Conservation (phyloP, 768 basidiomycete species). For the Leccinellum albellum region DNA sequence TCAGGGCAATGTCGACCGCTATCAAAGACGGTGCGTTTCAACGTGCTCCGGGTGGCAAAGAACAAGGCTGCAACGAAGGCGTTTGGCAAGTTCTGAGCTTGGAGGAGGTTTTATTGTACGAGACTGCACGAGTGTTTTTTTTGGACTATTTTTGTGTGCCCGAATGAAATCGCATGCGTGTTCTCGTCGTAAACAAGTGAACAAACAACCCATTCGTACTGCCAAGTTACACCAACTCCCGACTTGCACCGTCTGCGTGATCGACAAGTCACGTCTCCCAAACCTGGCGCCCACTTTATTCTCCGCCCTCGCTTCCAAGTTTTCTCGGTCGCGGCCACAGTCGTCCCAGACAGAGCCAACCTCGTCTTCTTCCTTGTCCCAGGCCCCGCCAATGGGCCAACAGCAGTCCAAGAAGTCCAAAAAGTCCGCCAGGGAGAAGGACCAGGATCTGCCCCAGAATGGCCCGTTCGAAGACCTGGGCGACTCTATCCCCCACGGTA, state of each 20-base stretch:
- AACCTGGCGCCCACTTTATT: slow-evolving; percentile 83
- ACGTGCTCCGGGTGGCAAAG: slow-evolving; percentile 93
- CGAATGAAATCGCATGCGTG: background rate
- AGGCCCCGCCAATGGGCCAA: slow-evolving; percentile 68
- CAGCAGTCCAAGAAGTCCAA: slow-evolving; percentile 80
- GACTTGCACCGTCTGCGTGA: slow-evolving; percentile 26
- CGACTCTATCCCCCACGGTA: slow-evolving; percentile 36
- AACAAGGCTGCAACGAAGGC: slow-evolving; percentile 88
- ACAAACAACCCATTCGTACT: slow-evolving; percentile 32
- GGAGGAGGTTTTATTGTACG: slow-evolving; percentile 10
- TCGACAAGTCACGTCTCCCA: slow-evolving; percentile 27
- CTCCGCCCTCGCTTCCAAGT: slow-evolving; percentile 68
- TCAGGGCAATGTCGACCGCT: slow-evolving; percentile 96
- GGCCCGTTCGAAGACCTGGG: slow-evolving; percentile 38
- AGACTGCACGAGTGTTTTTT: slow-evolving; percentile 11
- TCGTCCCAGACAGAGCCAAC: slow-evolving; percentile 69
- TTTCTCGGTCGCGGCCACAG: slow-evolving; percentile 66
- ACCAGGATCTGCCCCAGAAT: slow-evolving; percentile 48
- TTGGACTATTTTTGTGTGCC: slow-evolving; percentile 21
- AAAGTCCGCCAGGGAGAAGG: slow-evolving; percentile 69
- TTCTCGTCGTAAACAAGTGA: slow-evolving; percentile 26
- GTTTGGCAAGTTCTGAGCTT: slow-evolving; percentile 86
- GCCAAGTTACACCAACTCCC: slow-evolving; percentile 13
- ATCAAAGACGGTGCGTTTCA: slow-evolving; percentile 99
- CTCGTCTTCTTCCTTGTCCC: slow-evolving; percentile 36